A percentile compares a stretch with the other conserved stretches of the same genome.
These are phyloP conservation scores for Nicotiana paniculata DNA, from an alignment of 257 asterid species.

Conservation along the genomic window DNA sequence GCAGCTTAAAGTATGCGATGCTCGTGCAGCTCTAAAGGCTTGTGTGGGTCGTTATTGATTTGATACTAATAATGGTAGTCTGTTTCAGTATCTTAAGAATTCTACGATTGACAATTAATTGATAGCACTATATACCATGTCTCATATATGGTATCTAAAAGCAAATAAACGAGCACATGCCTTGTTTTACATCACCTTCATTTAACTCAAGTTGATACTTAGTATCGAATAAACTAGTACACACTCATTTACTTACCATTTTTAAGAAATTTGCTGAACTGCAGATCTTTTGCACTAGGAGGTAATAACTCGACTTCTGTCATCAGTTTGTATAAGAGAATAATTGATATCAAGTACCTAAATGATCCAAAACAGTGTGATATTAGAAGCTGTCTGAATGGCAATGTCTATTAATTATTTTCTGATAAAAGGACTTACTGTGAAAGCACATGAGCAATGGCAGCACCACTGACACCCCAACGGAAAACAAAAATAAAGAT, in stretches of 20 bases:
- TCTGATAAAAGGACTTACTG: constrained; percentile 44
- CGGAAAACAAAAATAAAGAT: constrained; percentile 69
- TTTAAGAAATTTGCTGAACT: constrained; percentile 68
- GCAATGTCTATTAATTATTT: background rate
- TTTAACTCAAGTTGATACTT: no score
- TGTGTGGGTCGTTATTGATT: background rate
- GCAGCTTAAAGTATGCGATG: background rate
- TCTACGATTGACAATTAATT: background rate
- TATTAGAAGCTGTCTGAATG: background rate
- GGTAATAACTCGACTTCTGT: constrained; percentile 65
- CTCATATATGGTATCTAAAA: background rate
- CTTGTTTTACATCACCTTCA: background rate
- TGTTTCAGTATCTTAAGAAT: background rate
- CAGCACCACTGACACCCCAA: constrained; percentile 88
- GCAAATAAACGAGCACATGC: background rate
- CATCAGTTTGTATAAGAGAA: constrained; percentile 56
- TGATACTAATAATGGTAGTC: background rate
- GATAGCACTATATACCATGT: background rate
- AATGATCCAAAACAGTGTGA: background rate
- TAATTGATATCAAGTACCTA: constrained; percentile 72
- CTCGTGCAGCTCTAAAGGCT: background rate
- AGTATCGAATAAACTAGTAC: no score
- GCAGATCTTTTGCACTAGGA: constrained; percentile 66
- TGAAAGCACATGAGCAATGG: constrained; percentile 93
- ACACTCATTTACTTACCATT: constrained; percentile 38